phyloP scores from a whole-genome alignment of 768 basidiomycete species.

The Boletus vermiculosoides region DNA sequence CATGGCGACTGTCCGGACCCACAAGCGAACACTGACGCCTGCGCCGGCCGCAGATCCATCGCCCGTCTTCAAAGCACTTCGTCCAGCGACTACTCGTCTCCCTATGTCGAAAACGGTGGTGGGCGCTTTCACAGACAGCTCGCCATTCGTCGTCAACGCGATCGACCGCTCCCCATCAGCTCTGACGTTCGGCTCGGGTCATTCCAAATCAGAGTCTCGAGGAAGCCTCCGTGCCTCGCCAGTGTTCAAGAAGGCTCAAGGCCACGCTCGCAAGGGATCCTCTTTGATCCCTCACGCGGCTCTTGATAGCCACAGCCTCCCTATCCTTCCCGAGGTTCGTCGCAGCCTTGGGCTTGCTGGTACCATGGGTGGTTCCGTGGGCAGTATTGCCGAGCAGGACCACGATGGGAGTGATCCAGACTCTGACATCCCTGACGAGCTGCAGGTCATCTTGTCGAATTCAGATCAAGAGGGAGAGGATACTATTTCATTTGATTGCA shows the following conservation, averaged over 20 bases:
- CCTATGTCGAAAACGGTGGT: conserved; percentile 19
- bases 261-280: conserved; percentile 25
- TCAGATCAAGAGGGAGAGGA: conserved; percentile 42
- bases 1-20: conserved; percentile 30
- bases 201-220: conserved; percentile 31
- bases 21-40: conserved; percentile 57
- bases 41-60: conserved; percentile 56
- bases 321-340: conserved; percentile 50
- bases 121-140: conserved; percentile 24
- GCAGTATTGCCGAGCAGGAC: conserved; percentile 44
- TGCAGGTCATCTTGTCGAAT: conserved; percentile 58
- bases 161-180: conserved; percentile 31
- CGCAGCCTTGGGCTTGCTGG: conserved; percentile 62
- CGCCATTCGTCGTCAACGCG: conserved; percentile 25
- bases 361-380: conserved; percentile 63
- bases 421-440: conserved; percentile 79
- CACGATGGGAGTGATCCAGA: conserved; percentile 62
- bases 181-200: conserved; percentile 38
- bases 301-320: conserved; percentile 28
- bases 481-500: conserved; percentile 34
- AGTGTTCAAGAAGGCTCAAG: conserved; percentile 34
- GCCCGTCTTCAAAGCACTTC: conserved; percentile 58
- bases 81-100: conserved; percentile 42
- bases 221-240: conserved; percentile 29
- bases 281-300: conserved; percentile 18